Evolutionary conservation across 2,329 filamentous ascomycete genomes (phyloP).

Genomic region (Aspergillus cejpii): DNA sequence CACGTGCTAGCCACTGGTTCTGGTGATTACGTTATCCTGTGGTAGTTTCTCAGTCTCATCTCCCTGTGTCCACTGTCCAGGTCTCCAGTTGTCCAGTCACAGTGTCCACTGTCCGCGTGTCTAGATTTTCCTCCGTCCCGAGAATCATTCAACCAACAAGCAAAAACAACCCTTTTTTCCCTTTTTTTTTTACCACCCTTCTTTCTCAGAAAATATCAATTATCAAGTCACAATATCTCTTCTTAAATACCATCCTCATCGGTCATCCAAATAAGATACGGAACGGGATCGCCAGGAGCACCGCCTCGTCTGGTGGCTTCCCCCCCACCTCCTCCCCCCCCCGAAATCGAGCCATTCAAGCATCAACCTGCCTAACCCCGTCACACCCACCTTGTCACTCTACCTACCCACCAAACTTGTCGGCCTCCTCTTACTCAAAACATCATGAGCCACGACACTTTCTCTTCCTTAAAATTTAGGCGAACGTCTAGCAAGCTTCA

Average conservation of each 20-base stretch:
- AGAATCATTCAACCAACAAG: constrained; percentile 11
- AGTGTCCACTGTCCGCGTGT: constrained; percentile 13
- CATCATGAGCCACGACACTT: constrained; percentile 34
- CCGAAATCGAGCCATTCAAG: constrained; percentile 18
- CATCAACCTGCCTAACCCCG: background rate
- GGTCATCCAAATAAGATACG: constrained; percentile 2
- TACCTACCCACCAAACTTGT: constrained; percentile 11
- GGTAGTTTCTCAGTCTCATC: constrained; percentile 16
- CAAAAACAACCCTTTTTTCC: background rate
- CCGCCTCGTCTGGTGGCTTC: constrained; percentile 23
- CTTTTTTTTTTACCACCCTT: constrained; percentile 1
- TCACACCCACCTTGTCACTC: background rate
- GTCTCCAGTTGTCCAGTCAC: no score
- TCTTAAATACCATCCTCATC: constrained; percentile 5
- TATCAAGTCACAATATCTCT: constrained; percentile 2
- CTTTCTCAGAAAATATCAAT: constrained; percentile 11
- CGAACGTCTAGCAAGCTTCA: constrained; percentile 40
- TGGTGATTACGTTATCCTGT: constrained; percentile 15
- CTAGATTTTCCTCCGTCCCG: constrained; percentile 19
- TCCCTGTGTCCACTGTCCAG: no score
- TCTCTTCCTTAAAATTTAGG: constrained; percentile 36
- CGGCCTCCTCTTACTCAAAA: constrained; percentile 10
- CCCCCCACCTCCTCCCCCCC: constrained; percentile 13
- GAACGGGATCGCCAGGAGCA: constrained; percentile 19
- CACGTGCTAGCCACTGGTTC: constrained; percentile 21